A percentile compares a stretch with the other conserved stretches of the same genome.
Evolutionary conservation across 768 basidiomycete genomes (phyloP).

Genomic region (Mrakia gelida): DNA sequence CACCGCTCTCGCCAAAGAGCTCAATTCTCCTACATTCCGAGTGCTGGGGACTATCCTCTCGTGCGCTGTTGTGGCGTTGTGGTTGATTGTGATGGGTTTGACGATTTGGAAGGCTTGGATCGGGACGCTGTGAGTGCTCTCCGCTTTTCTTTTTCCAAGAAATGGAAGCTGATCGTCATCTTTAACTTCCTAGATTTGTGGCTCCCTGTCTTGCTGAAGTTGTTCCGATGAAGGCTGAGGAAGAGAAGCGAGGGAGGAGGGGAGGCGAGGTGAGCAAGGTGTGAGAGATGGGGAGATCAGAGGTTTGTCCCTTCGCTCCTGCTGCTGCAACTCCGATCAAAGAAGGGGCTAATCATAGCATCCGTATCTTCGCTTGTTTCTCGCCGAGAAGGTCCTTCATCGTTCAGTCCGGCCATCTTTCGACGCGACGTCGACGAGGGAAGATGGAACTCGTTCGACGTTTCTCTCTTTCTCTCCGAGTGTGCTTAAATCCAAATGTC

Average conservation of each 20-base stretch:
- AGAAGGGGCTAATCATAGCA: no score
- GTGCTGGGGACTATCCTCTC: slow-evolving; percentile 40
- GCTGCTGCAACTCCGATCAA: no score
- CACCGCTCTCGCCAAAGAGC: slow-evolving; percentile 38
- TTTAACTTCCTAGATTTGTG: background rate
- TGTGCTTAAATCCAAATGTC: no score
- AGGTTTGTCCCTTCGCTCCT: no score
- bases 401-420: no score
- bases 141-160: no score
- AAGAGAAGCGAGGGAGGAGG: background rate
- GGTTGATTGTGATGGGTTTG: slow-evolving; percentile 35
- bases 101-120: slow-evolving; percentile 35
- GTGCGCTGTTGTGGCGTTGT: slow-evolving; percentile 37
- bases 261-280: background rate
- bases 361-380: no score
- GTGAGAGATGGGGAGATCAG: background rate
- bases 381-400: no score
- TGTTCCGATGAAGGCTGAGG: background rate
- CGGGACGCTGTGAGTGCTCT: slow-evolving; percentile 41
- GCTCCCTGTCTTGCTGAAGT: background rate
- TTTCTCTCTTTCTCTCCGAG: no score
- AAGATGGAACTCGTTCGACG: no score
- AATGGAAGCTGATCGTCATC: no score
- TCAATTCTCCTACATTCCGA: slow-evolving; percentile 40
- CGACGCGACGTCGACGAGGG: no score